phyloP scores from a whole-genome alignment of 208 protist species.

The Wallacemonas sp. region DNA sequence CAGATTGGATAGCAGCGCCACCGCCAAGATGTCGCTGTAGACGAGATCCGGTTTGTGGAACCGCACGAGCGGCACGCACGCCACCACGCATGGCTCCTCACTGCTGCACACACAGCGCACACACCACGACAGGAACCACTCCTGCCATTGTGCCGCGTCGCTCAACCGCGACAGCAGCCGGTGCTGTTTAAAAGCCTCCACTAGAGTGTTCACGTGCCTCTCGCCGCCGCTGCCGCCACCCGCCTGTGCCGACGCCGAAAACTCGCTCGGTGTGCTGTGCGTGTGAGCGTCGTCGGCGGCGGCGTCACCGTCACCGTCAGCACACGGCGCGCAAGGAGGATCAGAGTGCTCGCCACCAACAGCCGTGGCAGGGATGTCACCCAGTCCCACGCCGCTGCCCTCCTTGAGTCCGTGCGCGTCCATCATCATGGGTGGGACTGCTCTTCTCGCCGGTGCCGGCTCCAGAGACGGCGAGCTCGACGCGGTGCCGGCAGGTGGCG shows the following conservation, averaged over 20 bases:
- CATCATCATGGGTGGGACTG: too few relatives aligned
- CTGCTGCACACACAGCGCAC: slow-evolving; percentile 53
- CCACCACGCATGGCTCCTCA: slow-evolving; percentile 46
- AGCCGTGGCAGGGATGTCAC: too few relatives aligned
- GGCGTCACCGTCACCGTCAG: too few relatives aligned
- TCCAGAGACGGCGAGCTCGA: too few relatives aligned
- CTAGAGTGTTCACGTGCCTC: neutral
- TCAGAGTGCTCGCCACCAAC: too few relatives aligned
- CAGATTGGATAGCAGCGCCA: slow-evolving; percentile 71
- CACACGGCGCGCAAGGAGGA: too few relatives aligned
- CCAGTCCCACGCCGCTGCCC: too few relatives aligned
- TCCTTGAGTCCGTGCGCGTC: too few relatives aligned
- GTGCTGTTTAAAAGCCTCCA: neutral
- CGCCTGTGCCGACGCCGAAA: neutral
- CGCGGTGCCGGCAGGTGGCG: too few relatives aligned
- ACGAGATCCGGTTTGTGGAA: slow-evolving; percentile 60
- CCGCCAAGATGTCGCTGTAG: slow-evolving; percentile 65
- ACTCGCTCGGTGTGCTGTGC: neutral
- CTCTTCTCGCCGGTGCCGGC: too few relatives aligned
- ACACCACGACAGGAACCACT: slow-evolving; percentile 74
- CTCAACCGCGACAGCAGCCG: neutral
- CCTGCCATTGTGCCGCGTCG: slow-evolving; percentile 37
- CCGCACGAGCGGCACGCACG: slow-evolving; percentile 53
- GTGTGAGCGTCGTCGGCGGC: too few relatives aligned
- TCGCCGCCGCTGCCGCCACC: neutral